A percentile compares a stretch with the other conserved stretches of the same genome.
Conservation (phyloP, 1,284 basidiomycete genomes). For the Boletellus dicymbophilus region DNA sequence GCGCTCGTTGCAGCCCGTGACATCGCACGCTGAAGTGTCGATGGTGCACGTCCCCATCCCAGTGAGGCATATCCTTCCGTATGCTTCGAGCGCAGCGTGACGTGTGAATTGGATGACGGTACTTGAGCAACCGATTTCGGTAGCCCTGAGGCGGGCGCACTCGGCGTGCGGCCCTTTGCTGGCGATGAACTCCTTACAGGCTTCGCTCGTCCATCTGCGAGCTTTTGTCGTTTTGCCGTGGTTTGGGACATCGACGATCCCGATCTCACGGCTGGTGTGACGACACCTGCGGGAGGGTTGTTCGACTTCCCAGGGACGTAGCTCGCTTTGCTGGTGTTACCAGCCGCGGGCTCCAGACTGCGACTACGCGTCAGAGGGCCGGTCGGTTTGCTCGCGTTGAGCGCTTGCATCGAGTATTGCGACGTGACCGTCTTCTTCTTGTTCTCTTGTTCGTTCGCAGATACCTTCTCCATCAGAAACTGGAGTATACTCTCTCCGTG, state of each 20-base stretch:
- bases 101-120: constrained; percentile 6
- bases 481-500: constrained; percentile 85
- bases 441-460: constrained; percentile 77
- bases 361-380: constrained; percentile 28
- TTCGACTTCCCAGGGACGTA: constrained; percentile 31
- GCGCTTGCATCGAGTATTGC: constrained; percentile 33
- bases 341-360: constrained; percentile 24
- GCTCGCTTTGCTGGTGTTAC: constrained; percentile 17
- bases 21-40: constrained; percentile 25
- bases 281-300: constrained; percentile 35
- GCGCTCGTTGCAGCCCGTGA: constrained; percentile 24
- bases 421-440: constrained; percentile 43
- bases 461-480: constrained; percentile 70
- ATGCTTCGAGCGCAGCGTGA: constrained; percentile 27
- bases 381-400: constrained; percentile 54
- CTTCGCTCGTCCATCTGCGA: constrained; percentile 41
- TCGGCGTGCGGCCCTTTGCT: constrained; percentile 30
- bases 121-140: constrained; percentile 10
- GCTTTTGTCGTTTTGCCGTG: constrained; percentile 55
- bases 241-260: constrained; percentile 47
- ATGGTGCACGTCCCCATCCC: constrained; percentile 32
- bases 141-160: constrained; percentile 19
- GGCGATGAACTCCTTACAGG: constrained; percentile 25
- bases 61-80: constrained; percentile 25
- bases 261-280: constrained; percentile 62